These are phyloP conservation scores for Thinopyrum elongatum DNA, from an alignment of 176 grass and related monocot genomes.

Conservation along the genomic window DNA sequence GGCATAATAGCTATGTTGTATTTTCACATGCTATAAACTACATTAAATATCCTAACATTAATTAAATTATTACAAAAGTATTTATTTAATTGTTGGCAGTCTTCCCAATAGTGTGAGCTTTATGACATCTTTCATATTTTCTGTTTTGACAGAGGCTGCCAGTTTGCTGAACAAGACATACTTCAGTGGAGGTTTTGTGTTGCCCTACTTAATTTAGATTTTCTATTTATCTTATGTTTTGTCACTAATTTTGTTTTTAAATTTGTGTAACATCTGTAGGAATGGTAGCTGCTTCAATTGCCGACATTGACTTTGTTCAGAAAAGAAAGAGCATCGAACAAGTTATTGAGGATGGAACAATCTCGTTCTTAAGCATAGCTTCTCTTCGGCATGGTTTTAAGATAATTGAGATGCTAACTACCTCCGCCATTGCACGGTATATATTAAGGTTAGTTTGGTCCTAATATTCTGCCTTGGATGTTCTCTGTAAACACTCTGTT, in stretches of 20 bases:
- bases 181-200: conserved; percentile 83
- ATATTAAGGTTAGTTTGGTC: conserved; percentile 1
- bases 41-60: conserved; percentile 12
- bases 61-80: no score
- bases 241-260: conserved; percentile 21
- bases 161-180: conserved; percentile 75
- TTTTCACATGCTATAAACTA: conserved; percentile 17
- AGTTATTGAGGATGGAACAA: conserved; percentile 86
- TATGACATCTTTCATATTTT: conserved; percentile 35
- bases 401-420: conserved; percentile 62
- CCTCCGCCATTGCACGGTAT: conserved; percentile 68
- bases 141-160: conserved; percentile 70
- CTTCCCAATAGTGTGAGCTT: neutral
- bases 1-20: neutral
- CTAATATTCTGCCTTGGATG: neutral
- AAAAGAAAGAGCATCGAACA: conserved; percentile 80
- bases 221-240: neutral
- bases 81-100: neutral
- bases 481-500: conserved; percentile 9
- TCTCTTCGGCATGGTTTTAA: conserved; percentile 84
- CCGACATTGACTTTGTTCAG: conserved; percentile 81
- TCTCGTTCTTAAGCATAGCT: conserved; percentile 86
- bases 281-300: conserved; percentile 81
- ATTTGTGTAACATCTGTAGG: conserved; percentile 49
- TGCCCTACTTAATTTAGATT: conserved; percentile 4